phyloP scores from a whole-genome alignment of 345 rosid species.

The Microcos paniculata region DNA sequence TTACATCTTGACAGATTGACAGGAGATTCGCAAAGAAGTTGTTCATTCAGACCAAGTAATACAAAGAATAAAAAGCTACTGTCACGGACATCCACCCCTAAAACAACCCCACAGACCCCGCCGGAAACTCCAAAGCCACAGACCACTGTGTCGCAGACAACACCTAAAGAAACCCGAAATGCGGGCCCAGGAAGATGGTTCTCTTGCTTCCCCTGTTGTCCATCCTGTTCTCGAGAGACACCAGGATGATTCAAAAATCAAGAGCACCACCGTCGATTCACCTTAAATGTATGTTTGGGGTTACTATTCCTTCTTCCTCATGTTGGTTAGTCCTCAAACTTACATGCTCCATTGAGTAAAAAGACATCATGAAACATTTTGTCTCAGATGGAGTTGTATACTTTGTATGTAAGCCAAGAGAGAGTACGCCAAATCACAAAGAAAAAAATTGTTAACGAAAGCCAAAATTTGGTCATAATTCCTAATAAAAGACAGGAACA shows the following conservation, averaged over 20 bases:
- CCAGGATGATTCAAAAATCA: neutral
- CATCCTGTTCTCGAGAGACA: constrained; percentile 16
- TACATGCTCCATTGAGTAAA: neutral
- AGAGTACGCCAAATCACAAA: neutral
- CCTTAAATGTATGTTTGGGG: neutral
- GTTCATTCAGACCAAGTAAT: constrained; percentile 7
- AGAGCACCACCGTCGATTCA: neutral
- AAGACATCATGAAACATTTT: neutral
- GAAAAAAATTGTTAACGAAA: neutral
- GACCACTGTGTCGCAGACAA: constrained; percentile 21
- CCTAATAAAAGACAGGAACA: too few relatives aligned
- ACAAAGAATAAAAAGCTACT: constrained; percentile 21
- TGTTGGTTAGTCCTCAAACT: neutral
- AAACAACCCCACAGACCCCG: neutral
- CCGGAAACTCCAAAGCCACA: neutral
- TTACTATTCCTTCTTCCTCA: neutral
- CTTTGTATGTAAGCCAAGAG: neutral
- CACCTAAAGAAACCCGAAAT: constrained; percentile 25
- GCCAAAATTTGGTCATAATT: neutral
- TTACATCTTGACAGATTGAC: constrained; percentile 36
- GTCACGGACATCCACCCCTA: constrained; percentile 1
- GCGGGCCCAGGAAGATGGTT: constrained; percentile 41
- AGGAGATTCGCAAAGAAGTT: constrained; percentile 40
- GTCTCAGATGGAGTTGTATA: neutral
- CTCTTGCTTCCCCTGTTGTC: constrained; percentile 63